Evolutionary conservation across 2,329 filamentous ascomycete genomes (phyloP).

Genomic region (Davidsoniella eucalypti): DNA sequence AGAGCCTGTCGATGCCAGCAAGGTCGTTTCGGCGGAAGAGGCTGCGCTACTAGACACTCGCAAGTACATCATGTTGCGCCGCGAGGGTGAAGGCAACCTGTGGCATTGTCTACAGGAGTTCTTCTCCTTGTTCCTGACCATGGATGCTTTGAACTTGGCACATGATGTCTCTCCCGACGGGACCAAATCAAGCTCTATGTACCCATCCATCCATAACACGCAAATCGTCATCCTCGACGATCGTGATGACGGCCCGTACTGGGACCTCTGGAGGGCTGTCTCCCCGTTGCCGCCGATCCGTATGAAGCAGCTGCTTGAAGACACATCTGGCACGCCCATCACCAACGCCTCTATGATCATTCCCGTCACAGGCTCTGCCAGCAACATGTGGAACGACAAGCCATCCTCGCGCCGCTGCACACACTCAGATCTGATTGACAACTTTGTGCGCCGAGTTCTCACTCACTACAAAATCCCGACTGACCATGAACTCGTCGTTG

Average conservation of each 20-base stretch:
- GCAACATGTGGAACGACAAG: constrained; percentile 22
- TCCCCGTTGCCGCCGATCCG: constrained; percentile 19
- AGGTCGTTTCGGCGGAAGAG: not conserved
- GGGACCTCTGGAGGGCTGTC: constrained; percentile 23
- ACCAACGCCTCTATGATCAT: constrained; percentile 21
- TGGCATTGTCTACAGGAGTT: constrained; percentile 23
- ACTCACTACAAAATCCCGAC: constrained; percentile 16
- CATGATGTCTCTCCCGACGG: not conserved
- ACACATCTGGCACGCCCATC: constrained; percentile 6
- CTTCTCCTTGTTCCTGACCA: constrained; percentile 19
- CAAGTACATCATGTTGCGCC: constrained; percentile 15
- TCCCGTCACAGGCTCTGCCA: constrained; percentile 24
- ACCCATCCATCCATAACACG: constrained; percentile 14
- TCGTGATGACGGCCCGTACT: constrained; percentile 20
- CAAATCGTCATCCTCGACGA: constrained; percentile 23
- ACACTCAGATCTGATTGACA: constrained; percentile 20
- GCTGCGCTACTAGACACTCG: not conserved
- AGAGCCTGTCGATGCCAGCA: not conserved
- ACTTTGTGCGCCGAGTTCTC: constrained; percentile 21
- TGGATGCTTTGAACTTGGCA: constrained; percentile 21
- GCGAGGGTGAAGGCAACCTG: constrained; percentile 20
- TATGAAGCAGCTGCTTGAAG: constrained; percentile 15
- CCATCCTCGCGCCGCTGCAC: constrained; percentile 16
- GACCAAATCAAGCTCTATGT: not conserved
- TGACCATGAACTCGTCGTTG: not conserved